Percentiles rank a stretch among this genome's conserved stretches.
Conservation (phyloP, 2,329 filamentous ascomycete genomes). For the Exophiala spinifera region DNA sequence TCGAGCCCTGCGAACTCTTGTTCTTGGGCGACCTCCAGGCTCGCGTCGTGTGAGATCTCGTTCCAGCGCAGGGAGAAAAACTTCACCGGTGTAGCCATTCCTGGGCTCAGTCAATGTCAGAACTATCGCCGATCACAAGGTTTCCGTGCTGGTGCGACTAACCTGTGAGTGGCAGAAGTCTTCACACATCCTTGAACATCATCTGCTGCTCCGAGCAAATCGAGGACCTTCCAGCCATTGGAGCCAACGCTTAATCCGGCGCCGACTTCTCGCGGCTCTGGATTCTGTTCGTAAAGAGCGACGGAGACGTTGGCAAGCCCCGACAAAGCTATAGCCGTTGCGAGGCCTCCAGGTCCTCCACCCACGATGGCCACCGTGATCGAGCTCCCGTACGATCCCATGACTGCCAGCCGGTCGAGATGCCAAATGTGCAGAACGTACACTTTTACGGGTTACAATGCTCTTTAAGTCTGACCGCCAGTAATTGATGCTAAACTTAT, state of each 20-base stretch:
- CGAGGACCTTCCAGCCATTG: conserved; percentile 49
- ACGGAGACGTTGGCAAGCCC: conserved; percentile 41
- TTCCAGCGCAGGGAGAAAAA: conserved; percentile 13
- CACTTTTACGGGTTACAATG: no score
- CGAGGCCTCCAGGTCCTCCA: conserved; percentile 39
- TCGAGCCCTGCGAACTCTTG: conserved; percentile 34
- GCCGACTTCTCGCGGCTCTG: conserved; percentile 45
- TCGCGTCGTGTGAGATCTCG: neutral
- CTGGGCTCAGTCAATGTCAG: conserved; percentile 18
- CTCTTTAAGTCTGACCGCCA: no score
- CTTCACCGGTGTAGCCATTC: conserved; percentile 34
- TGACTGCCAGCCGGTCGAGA: no score
- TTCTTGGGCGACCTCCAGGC: conserved; percentile 12
- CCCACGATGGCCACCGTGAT: conserved; percentile 39
- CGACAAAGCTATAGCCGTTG: conserved; percentile 45
- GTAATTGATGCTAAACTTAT: no score
- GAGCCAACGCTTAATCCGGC: conserved; percentile 46
- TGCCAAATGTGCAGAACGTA: no score
- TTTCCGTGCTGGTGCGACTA: no score
- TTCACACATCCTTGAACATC: conserved; percentile 36
- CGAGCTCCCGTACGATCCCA: no score
- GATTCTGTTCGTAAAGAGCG: conserved; percentile 46
- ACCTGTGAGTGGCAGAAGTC: conserved; percentile 31
- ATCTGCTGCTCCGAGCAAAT: conserved; percentile 44
- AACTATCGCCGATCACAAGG: no score